phyloP scores from a whole-genome alignment of 139 green algal genomes.

The Yamagishiella unicocca region DNA sequence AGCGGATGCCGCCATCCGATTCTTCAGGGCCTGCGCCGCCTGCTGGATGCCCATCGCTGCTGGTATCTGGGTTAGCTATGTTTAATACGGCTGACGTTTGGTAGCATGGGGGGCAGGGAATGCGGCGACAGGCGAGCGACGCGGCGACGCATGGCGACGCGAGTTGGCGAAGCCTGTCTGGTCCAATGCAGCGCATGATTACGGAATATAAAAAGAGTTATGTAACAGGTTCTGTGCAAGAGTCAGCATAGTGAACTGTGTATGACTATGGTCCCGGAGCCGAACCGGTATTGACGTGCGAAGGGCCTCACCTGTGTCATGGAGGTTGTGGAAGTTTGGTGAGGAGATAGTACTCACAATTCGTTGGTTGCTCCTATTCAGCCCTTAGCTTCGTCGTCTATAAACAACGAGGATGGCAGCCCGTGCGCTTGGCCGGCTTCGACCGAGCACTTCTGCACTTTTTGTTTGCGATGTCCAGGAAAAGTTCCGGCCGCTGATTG shows the following conservation, averaged over 20 bases:
- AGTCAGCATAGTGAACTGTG: too few relatives aligned
- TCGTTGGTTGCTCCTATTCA: too few relatives aligned
- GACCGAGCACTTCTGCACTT: constrained; percentile 62
- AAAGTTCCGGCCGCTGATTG: constrained; percentile 79
- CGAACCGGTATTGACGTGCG: too few relatives aligned
- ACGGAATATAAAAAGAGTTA: background rate
- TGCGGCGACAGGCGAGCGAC: background rate
- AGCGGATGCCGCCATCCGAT: constrained; percentile 40
- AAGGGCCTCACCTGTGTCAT: too few relatives aligned
- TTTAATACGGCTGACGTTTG: background rate
- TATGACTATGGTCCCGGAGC: too few relatives aligned
- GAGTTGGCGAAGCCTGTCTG: background rate
- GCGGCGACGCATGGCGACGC: background rate
- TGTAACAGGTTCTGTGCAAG: too few relatives aligned
- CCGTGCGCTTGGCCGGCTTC: background rate
- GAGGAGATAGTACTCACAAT: too few relatives aligned
- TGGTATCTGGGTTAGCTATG: background rate
- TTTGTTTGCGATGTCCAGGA: constrained; percentile 88
- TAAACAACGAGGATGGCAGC: background rate
- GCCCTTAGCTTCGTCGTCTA: background rate
- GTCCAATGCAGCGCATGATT: constrained; percentile 3
- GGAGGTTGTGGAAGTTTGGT: too few relatives aligned
- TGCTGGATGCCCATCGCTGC: background rate
- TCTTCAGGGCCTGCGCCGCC: background rate
- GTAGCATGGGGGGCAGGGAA: background rate